Evolutionary conservation across 768 basidiomycete species (phyloP).

Genomic region (Russula sp.): DNA sequence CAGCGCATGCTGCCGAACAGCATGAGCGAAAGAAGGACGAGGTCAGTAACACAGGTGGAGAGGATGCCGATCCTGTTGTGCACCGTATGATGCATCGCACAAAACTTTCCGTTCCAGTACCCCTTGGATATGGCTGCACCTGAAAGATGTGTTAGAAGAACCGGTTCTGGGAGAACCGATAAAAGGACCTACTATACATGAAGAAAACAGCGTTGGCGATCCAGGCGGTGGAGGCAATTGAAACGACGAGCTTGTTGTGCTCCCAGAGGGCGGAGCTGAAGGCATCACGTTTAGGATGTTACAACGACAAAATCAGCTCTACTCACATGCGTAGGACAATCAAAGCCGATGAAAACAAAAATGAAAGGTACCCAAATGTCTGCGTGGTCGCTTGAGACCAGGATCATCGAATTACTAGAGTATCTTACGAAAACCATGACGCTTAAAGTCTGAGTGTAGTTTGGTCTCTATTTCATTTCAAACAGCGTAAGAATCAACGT

Average conservation of each 20-base stretch:
- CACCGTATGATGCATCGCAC: not conserved
- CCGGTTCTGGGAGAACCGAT: not conserved
- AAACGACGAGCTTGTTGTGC: not conserved
- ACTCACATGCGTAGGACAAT: not conserved
- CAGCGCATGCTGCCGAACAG: not conserved
- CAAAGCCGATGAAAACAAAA: not conserved
- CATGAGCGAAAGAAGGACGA: not conserved
- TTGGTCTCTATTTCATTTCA: not conserved
- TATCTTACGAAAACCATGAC: not conserved
- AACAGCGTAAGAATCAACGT: not conserved
- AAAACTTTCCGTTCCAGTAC: not conserved
- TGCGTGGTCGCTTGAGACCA: not conserved
- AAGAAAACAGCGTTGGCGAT: not conserved
- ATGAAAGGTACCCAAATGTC: not conserved
- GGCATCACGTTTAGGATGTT: not conserved
- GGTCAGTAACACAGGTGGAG: not conserved
- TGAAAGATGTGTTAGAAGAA: not conserved
- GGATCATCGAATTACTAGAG: not conserved
- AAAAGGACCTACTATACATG: not conserved
- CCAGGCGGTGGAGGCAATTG: not conserved
- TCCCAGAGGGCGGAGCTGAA: conserved; percentile 7
- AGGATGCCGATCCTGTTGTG: not conserved
- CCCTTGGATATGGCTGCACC: not conserved
- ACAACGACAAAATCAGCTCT: not conserved
- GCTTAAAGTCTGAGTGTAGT: not conserved